phyloP scores from a whole-genome alignment of 148 eudicot genomes.

The Diospyros lotus region DNA sequence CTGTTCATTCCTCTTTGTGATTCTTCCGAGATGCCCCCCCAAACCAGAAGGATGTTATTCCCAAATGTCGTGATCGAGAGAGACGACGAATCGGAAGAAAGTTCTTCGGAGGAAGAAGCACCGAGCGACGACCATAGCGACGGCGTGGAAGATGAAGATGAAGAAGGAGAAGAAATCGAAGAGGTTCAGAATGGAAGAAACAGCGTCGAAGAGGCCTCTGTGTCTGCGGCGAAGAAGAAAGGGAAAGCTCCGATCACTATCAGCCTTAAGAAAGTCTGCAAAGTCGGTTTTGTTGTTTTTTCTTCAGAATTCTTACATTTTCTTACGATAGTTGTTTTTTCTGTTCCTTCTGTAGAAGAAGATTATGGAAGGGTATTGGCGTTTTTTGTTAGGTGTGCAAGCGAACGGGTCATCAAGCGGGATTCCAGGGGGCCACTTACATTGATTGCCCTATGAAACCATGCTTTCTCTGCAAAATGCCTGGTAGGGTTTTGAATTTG shows the following conservation, averaged over 20 bases:
- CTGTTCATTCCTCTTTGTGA: neutral
- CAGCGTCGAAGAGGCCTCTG: conserved; percentile 7
- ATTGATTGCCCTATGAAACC: conserved; percentile 99
- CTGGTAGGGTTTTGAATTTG: conserved; percentile 41
- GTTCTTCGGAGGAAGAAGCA: conserved; percentile 46
- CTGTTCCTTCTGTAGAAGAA: neutral
- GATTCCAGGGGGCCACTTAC: conserved; percentile 90
- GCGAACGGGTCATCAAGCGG: conserved; percentile 87
- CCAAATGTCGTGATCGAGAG: conserved; percentile 62
- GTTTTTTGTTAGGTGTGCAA: conserved; percentile 64
- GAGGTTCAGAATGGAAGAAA: conserved; percentile 14
- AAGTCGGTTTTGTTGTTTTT: conserved; percentile 33
- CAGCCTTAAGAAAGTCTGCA: conserved; percentile 79
- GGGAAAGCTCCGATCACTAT: conserved; percentile 64
- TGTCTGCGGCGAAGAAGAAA: conserved; percentile 22
- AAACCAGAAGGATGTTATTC: conserved; percentile 35
- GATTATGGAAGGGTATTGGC: neutral
- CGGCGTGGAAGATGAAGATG: conserved; percentile 25
- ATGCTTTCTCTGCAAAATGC: conserved; percentile 97
- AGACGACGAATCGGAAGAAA: conserved; percentile 55
- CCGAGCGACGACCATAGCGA: conserved; percentile 24
- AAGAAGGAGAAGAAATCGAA: conserved; percentile 19
- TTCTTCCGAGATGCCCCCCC: conserved; percentile 49
- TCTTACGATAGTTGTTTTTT: neutral
- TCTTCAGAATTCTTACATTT: neutral